These are phyloP conservation scores for Tuber aestivum DNA, from an alignment of 495 filamentous ascomycete genomes.

Conservation along the genomic window DNA sequence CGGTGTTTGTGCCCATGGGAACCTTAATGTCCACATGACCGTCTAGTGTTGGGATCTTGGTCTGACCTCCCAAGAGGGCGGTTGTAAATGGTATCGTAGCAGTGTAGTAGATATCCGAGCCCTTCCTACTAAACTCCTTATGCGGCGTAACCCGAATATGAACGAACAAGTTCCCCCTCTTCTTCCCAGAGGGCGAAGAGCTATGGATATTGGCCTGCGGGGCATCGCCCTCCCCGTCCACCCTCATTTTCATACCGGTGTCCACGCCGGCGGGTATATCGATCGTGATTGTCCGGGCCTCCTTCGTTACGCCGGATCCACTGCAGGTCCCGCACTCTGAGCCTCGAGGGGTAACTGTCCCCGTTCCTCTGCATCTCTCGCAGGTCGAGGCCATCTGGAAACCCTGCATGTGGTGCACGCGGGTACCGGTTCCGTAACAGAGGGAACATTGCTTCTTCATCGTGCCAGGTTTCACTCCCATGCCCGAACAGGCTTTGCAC, in stretches of 20 bases:
- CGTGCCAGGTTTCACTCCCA: constrained; percentile 74
- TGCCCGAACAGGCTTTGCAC: constrained; percentile 76
- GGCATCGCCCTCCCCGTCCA: constrained; percentile 78
- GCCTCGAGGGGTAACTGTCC: constrained; percentile 63
- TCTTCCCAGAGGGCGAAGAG: constrained; percentile 53
- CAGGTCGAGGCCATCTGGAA: constrained; percentile 96
- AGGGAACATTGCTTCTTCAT: constrained; percentile 64
- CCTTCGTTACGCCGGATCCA: constrained; percentile 71
- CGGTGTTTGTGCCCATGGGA: constrained; percentile 81
- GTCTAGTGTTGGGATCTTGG: constrained; percentile 81
- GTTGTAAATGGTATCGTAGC: constrained; percentile 87
- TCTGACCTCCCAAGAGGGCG: constrained; percentile 82
- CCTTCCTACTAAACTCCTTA: constrained; percentile 73
- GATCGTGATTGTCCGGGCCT: constrained; percentile 69
- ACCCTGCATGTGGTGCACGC: constrained; percentile 79
- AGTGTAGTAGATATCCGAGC: constrained; percentile 86
- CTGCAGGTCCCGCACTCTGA: constrained; percentile 70
- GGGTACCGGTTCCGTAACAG: constrained; percentile 80
- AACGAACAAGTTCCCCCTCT: constrained; percentile 80
- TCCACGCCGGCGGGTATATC: constrained; percentile 93
- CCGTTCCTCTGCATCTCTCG: constrained; percentile 67
- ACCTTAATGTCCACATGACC: constrained; percentile 83
- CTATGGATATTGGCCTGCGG: constrained; percentile 54
- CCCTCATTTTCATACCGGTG: constrained; percentile 83
- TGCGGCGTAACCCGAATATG: constrained; percentile 76